Conservation (phyloP, 306 rosid species). For the Pyrus communis region DNA sequence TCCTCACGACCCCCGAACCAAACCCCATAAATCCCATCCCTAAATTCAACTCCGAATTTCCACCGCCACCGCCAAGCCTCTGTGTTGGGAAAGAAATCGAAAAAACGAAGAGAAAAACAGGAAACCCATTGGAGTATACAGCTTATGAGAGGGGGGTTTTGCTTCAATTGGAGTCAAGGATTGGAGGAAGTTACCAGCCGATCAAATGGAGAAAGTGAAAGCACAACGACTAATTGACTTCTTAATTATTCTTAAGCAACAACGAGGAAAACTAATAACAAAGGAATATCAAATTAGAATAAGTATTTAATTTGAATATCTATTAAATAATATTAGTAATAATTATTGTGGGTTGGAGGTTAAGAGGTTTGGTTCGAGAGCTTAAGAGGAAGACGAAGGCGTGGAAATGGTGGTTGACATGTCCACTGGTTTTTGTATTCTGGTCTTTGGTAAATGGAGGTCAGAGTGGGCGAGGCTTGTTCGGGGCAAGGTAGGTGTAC, state of each 20-base stretch:
- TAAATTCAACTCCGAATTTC: conserved; percentile 35
- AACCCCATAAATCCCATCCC: conserved; percentile 28
- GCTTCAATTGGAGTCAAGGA: conserved; percentile 77
- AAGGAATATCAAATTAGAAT: background rate
- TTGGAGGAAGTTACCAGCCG: conserved; percentile 33
- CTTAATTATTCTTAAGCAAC: conserved; percentile 6
- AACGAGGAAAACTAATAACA: background rate
- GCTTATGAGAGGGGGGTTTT: conserved; percentile 32
- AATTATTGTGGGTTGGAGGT: background rate
- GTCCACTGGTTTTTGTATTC: background rate
- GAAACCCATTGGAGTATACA: conserved; percentile 41
- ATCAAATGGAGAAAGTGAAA: conserved; percentile 68
- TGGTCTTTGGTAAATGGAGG: conserved; percentile 6
- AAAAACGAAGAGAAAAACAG: conserved; percentile 20
- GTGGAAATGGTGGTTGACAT: conserved; percentile 22
- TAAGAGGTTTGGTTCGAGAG: background rate
- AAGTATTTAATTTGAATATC: background rate
- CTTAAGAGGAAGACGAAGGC: background rate
- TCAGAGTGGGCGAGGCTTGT: background rate
- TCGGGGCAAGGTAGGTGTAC: background rate
- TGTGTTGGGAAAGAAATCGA: conserved; percentile 19
- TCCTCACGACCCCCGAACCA: conserved; percentile 38
- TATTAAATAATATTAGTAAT: background rate
- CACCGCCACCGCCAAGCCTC: conserved; percentile 20
- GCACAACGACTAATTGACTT: conserved; percentile 66